These are phyloP conservation scores for Cytospora piceae DNA, from an alignment of 2,329 filamentous ascomycete species.

Conservation along the genomic window DNA sequence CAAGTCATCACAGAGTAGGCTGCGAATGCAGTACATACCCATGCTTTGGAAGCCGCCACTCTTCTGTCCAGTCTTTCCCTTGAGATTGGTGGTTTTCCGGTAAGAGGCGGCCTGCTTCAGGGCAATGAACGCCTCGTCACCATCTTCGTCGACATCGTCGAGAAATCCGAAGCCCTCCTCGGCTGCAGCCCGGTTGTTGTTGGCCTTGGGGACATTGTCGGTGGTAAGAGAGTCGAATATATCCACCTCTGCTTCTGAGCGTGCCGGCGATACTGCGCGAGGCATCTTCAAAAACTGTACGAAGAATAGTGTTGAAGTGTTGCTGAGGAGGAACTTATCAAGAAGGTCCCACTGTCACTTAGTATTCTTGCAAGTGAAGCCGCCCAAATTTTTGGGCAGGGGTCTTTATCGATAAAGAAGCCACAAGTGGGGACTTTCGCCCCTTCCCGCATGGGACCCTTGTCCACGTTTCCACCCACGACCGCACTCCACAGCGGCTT, in stretches of 20 bases:
- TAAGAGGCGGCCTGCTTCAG: constrained; percentile 85
- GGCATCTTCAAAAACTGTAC: constrained; percentile 57
- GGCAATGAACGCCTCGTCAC: constrained; percentile 89
- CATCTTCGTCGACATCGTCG: constrained; percentile 59
- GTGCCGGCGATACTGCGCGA: constrained; percentile 77
- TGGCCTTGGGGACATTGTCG: constrained; percentile 51
- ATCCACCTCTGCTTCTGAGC: constrained; percentile 89
- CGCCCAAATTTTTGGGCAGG: constrained; percentile 3
- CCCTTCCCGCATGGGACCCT: constrained; percentile 7
- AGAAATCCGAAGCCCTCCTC: constrained; percentile 51
- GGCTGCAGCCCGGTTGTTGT: constrained; percentile 41
- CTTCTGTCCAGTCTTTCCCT: constrained; percentile 88
- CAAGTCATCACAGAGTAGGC: neutral
- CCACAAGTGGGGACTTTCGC: constrained; percentile 5
- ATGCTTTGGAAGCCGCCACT: constrained; percentile 92
- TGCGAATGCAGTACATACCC: constrained; percentile 54
- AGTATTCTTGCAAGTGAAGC: constrained; percentile 14
- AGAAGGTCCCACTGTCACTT: neutral
- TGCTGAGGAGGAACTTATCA: neutral
- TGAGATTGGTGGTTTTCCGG: constrained; percentile 79
- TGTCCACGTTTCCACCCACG: constrained; percentile 3
- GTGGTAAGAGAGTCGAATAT: constrained; percentile 80
- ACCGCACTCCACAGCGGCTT: constrained; percentile 10
- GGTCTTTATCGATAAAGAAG: constrained; percentile 17
- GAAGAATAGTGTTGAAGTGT: neutral